Evolutionary conservation across 192 early-diverging fungal species (phyloP).

Genomic region (Gamsiella multidivaricata): DNA sequence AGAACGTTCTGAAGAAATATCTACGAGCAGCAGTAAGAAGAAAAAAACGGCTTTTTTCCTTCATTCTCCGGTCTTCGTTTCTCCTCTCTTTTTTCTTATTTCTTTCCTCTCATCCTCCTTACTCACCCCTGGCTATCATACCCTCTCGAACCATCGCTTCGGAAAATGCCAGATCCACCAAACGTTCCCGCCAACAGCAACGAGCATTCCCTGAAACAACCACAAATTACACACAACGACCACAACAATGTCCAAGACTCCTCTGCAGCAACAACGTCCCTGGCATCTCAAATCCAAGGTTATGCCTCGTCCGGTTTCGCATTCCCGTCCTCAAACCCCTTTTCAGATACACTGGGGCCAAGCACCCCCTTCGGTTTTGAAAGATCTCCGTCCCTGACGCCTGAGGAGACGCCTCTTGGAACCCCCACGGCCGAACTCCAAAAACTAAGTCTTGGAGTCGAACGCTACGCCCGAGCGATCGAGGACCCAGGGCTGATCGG

Average conservation of each 20-base stretch:
- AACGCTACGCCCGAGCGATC: constrained; percentile 40
- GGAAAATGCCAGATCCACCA: not conserved
- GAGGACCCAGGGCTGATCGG: constrained; percentile 21
- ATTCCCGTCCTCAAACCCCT: constrained; percentile 17
- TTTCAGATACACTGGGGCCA: constrained; percentile 6
- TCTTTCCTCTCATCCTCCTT: not conserved
- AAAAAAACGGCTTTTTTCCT: too few relatives aligned
- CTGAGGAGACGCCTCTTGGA: constrained; percentile 19
- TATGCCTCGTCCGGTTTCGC: constrained; percentile 45
- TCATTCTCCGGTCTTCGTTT: not conserved
- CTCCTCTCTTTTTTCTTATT: constrained; percentile 7
- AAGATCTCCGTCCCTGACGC: constrained; percentile 12
- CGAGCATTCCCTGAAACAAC: too few relatives aligned
- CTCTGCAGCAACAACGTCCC: too few relatives aligned
- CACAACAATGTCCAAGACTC: too few relatives aligned
- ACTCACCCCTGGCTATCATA: too few relatives aligned
- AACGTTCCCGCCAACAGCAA: too few relatives aligned
- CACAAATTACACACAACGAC: too few relatives aligned
- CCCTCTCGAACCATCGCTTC: not conserved
- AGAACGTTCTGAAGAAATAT: too few relatives aligned
- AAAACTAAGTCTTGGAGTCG: constrained; percentile 35
- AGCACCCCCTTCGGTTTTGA: constrained; percentile 17
- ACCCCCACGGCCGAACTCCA: constrained; percentile 27
- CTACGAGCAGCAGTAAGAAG: too few relatives aligned
- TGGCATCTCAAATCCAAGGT: not conserved